Evolutionary conservation across 345 rosid species (phyloP).

Genomic region (Isatis tinctoria): DNA sequence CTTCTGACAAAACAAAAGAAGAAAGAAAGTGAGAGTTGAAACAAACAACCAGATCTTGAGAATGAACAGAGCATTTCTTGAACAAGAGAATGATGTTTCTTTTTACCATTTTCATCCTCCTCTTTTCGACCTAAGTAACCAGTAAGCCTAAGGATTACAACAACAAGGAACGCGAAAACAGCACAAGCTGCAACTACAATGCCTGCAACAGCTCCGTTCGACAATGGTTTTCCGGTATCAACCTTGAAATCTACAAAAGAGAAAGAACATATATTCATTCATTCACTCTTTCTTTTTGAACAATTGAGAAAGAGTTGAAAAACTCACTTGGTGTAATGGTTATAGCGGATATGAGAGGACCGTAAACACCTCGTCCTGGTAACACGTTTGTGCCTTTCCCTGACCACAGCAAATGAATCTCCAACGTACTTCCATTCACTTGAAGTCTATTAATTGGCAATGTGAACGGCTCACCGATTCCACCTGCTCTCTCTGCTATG

Average conservation of each 20-base stretch:
- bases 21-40: background rate
- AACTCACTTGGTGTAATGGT: constrained; percentile 70
- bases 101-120: constrained; percentile 53
- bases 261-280: background rate
- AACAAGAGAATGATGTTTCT: no score
- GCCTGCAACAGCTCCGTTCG: constrained; percentile 65
- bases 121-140: constrained; percentile 58
- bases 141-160: constrained; percentile 38
- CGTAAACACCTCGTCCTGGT: constrained; percentile 67
- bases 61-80: background rate
- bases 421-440: constrained; percentile 64
- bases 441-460: constrained; percentile 28
- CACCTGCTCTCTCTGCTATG: constrained; percentile 70
- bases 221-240: constrained; percentile 41
- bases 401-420: constrained; percentile 69
- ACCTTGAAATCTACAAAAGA: constrained; percentile 56
- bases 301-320: background rate
- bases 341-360: constrained; percentile 87
- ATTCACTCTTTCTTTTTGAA: background rate
- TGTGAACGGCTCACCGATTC: constrained; percentile 45
- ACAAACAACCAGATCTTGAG: background rate
- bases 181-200: constrained; percentile 52
- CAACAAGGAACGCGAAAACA: constrained; percentile 35
- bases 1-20: constrained; percentile 23
- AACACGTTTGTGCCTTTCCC: constrained; percentile 76